These are phyloP conservation scores for Excoecaria cochinchinensis DNA, from an alignment of 345 rosid species.

Conservation along the genomic window DNA sequence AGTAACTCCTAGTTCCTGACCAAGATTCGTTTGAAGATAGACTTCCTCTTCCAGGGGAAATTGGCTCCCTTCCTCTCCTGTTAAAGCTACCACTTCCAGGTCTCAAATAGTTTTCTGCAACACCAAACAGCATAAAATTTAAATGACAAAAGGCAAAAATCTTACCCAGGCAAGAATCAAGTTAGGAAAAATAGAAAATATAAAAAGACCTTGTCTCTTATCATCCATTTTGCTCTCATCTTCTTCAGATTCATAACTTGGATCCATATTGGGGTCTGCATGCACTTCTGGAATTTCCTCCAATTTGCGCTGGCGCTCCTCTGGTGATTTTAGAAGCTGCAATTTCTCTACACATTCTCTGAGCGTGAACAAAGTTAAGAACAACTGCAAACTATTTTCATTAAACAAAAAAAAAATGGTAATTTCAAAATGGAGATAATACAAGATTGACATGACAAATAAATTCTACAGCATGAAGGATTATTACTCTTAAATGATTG, in stretches of 20 bases:
- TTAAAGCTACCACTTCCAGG: slow-evolving; percentile 62
- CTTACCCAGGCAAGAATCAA: neutral
- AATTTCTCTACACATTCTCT: slow-evolving; percentile 98
- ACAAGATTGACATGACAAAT: neutral
- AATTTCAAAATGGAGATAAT: neutral
- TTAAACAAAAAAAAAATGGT: neutral
- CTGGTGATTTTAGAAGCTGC: slow-evolving; percentile 88
- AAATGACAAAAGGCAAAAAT: slow-evolving; percentile 8
- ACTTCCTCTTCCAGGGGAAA: slow-evolving; percentile 73
- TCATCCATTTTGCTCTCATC: slow-evolving; percentile 68
- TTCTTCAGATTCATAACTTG: slow-evolving; percentile 84
- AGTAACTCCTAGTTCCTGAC: slow-evolving; percentile 62
- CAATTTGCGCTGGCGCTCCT: slow-evolving; percentile 89
- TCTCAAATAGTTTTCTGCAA: slow-evolving; percentile 56
- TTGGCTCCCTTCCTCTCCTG: slow-evolving; percentile 74
- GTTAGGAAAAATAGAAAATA: slow-evolving; percentile 2
- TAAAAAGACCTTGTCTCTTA: slow-evolving; percentile 60
- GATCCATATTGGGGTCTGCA: slow-evolving; percentile 98
- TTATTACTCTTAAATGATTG: neutral
- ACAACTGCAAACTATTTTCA: slow-evolving; percentile 15
- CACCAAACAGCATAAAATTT: slow-evolving; percentile 23
- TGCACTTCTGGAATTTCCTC: slow-evolving; percentile 96
- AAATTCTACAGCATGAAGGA: neutral
- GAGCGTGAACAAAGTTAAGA: slow-evolving; percentile 80
- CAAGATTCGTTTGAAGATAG: slow-evolving; percentile 57